Evolutionary conservation across 176 grass and related monocot genomes (phyloP), one percentile per base, ranked within the genome.

Genomic region (Avena sativa): DNA sequence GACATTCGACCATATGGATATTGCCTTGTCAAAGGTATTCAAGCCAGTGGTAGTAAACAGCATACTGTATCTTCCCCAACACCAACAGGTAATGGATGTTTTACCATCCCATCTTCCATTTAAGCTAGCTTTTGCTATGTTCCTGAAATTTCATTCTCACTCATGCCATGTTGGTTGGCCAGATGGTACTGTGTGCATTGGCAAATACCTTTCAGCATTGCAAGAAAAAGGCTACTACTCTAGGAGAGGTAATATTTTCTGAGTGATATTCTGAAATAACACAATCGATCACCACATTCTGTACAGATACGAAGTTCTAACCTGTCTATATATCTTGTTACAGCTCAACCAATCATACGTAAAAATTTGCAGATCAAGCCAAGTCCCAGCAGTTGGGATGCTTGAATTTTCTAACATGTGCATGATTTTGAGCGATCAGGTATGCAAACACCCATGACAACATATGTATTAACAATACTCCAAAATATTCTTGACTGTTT

Each of bases 11-110:
- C 92, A 96, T 87, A 99, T 99, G 91, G 90, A 97, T 43, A 87
- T 85, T 83, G 97, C 94, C 82, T 89, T 97, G 89, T 91, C 92
- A 64, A 97, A 97, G 74, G 92, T 82, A 76, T 99, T 94, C 86
- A 96, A 95, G 70, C 94, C 97, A 66, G 66, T 77, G 6, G 71
- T 93, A 51, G 84, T 99, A 65, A 88, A 94, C 76, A 97, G 82
- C 49, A 99, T 99, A 93, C 63, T 89, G n/a, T 93, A 90, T 87
- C 97, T 99, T 84, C 97, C 97, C 76, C 97, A 94, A 84, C 94
- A 99, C 60, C 94, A 99, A 81, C 97, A 99, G 92, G 97, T 99
- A 89, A 63, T 23, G 21, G 23, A 13, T 49, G 25, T 36, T 60
- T 56, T 47, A 60, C 34, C 40, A 71, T 80, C 21, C 38, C 12